Evolutionary conservation across 768 basidiomycete species (phyloP).

Genomic region (Flagelloscypha sp.): DNA sequence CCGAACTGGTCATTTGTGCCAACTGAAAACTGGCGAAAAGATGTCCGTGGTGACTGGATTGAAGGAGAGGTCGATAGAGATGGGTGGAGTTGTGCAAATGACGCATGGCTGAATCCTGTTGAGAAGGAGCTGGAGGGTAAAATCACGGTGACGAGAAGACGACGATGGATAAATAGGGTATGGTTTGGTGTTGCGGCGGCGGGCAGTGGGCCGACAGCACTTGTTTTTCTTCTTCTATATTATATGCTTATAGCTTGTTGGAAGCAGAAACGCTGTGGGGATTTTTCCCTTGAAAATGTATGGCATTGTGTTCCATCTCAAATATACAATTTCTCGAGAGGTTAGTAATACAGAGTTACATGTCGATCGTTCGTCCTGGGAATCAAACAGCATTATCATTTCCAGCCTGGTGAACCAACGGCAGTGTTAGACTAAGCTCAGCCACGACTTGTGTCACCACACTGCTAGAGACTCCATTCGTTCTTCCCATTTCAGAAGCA

Average conservation of each 20-base stretch:
- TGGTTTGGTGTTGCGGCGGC: constrained; percentile 13
- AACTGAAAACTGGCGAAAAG: constrained; percentile 72
- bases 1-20: constrained; percentile 68
- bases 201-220: constrained; percentile 10
- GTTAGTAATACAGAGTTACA: too few species aligned
- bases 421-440: constrained; percentile 6
- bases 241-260: constrained; percentile 8
- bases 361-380: too few species aligned
- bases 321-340: too few species aligned
- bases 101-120: constrained; percentile 54
- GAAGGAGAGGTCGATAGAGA: constrained; percentile 38
- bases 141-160: constrained; percentile 11
- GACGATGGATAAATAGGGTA: constrained; percentile 38
- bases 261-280: constrained; percentile 10
- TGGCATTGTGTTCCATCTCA: too few species aligned
- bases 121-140: constrained; percentile 15
- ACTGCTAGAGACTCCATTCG: constrained; percentile 28
- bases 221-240: constrained; percentile 12
- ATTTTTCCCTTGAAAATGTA: constrained; percentile 12
- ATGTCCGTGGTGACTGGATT: constrained; percentile 52
- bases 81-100: constrained; percentile 80
- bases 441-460: constrained; percentile 16
- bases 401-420: too few species aligned
- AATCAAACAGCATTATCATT: too few species aligned
- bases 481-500: constrained; percentile 20